Conservation (phyloP, 2,329 filamentous ascomycete genomes). For the Dothidotthia symphoricarpi region DNA sequence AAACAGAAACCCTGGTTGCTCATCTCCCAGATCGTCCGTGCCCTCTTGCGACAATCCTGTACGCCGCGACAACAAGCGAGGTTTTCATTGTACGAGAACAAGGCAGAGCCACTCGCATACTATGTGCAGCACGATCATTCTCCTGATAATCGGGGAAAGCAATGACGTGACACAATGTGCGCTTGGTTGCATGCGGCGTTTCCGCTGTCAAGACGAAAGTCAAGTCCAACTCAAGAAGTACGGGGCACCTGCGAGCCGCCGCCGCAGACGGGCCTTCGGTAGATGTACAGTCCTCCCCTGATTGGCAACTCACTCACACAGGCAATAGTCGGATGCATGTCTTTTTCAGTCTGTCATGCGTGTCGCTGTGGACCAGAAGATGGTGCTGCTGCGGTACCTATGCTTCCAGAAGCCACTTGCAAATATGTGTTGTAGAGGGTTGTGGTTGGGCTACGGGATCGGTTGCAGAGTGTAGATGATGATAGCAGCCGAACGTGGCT, state of each 20-base stretch:
- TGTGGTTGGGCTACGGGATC: slow-evolving; percentile 21
- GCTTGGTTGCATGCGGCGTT: slow-evolving; percentile 2
- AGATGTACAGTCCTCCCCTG: slow-evolving; percentile 16
- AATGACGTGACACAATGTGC: slow-evolving; percentile 17
- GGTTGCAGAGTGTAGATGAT: slow-evolving; percentile 24
- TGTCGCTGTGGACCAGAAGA: slow-evolving; percentile 7
- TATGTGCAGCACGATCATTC: too few species aligned
- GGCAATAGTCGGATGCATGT: slow-evolving; percentile 7
- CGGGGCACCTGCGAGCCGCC: slow-evolving; percentile 4
- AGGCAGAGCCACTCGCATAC: background rate
- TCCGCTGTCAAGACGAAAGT: background rate
- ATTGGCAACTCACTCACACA: slow-evolving; percentile 12
- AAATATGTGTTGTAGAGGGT: slow-evolving; percentile 1
- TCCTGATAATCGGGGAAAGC: too few species aligned
- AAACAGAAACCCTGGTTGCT: slow-evolving; percentile 25
- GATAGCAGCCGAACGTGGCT: slow-evolving; percentile 40
- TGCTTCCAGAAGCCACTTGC: slow-evolving; percentile 23
- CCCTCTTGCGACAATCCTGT: slow-evolving; percentile 1
- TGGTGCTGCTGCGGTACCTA: slow-evolving; percentile 10
- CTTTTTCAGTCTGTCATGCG: slow-evolving; percentile 7
- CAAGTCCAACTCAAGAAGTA: slow-evolving; percentile 3
- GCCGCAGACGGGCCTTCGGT: slow-evolving; percentile 18
- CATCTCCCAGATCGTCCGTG: slow-evolving; percentile 20
- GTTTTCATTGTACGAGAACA: slow-evolving; percentile 1
- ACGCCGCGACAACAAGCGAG: background rate